A percentile compares a stretch with the other conserved stretches of the same genome.
These are phyloP conservation scores for Teratosphaeria zuluensis DNA, from an alignment of 2,329 filamentous ascomycete species.

Conservation along the genomic window DNA sequence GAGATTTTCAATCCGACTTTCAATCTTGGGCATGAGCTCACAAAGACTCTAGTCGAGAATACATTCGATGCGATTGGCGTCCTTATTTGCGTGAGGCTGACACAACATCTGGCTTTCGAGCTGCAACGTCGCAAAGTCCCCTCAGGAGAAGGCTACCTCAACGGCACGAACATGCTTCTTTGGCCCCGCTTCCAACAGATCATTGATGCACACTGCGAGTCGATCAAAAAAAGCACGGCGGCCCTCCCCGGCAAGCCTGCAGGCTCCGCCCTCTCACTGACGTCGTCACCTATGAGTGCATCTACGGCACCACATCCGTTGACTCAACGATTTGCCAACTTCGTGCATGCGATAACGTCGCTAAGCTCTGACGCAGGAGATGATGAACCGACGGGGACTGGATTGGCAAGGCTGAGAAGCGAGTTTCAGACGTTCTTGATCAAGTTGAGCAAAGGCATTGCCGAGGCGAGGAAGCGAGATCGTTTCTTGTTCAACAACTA, in stretches of 20 bases:
- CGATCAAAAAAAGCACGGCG: conserved; percentile 53
- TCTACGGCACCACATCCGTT: conserved; percentile 81
- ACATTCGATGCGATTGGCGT: conserved; percentile 79
- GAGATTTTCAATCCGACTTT: conserved; percentile 89
- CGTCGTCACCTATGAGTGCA: conserved; percentile 47
- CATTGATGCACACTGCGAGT: conserved; percentile 89
- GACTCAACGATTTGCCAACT: conserved; percentile 91
- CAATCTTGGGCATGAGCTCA: conserved; percentile 66
- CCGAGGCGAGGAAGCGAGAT: conserved; percentile 69
- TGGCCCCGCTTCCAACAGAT: conserved; percentile 93
- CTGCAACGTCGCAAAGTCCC: conserved; percentile 86
- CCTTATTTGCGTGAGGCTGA: conserved; percentile 82
- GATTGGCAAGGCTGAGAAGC: conserved; percentile 62
- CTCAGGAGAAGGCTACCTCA: conserved; percentile 81
- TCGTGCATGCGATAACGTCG: conserved; percentile 72
- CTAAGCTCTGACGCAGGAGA: conserved; percentile 87
- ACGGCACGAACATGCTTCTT: conserved; percentile 87
- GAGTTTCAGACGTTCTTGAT: conserved; percentile 79
- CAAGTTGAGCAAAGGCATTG: conserved; percentile 65
- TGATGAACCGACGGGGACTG: conserved; percentile 82
- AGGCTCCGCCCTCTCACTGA: conserved; percentile 45
- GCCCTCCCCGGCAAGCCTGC: conserved; percentile 39
- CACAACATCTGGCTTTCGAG: conserved; percentile 89
- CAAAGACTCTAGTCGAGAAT: conserved; percentile 64
- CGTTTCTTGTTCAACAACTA: conserved; percentile 95